These are phyloP conservation scores for Pythium sp. DNA, from an alignment of 352 stramenopile species.

Conservation along the genomic window DNA sequence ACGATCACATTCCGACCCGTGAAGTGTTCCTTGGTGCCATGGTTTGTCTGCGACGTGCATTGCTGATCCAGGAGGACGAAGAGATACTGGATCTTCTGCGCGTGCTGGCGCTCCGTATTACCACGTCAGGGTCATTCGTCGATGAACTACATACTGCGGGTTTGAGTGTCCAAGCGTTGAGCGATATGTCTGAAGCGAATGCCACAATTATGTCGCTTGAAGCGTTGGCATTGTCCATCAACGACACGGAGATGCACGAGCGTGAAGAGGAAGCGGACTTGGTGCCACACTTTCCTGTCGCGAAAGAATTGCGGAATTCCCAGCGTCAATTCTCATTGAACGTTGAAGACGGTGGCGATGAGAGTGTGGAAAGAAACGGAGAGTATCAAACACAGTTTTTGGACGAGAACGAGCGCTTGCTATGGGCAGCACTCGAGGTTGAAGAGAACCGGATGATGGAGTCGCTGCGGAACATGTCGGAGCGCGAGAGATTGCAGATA, in stretches of 20 bases:
- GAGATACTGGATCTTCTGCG: constrained; percentile 40
- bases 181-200: constrained; percentile 51
- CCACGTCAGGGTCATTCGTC: constrained; percentile 69
- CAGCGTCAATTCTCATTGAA: constrained; percentile 12
- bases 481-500: constrained; percentile 37
- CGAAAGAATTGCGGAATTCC: constrained; percentile 42
- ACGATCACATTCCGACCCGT: constrained; percentile 61
- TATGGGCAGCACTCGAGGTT: constrained; percentile 77
- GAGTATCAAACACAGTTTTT: constrained; percentile 15
- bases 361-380: neutral
- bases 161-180: constrained; percentile 53
- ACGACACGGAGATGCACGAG: constrained; percentile 72
- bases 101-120: constrained; percentile 61
- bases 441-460: constrained; percentile 80
- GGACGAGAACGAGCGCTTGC: constrained; percentile 49
- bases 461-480: constrained; percentile 42
- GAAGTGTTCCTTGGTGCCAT: constrained; percentile 79
- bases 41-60: constrained; percentile 59
- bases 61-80: constrained; percentile 47
- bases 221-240: constrained; percentile 54
- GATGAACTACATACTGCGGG: constrained; percentile 55
- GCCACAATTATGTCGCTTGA: constrained; percentile 58
- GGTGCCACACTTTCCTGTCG: constrained; percentile 64
- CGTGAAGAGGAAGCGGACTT: constrained; percentile 65
- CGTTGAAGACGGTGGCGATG: neutral